Percentiles rank a stretch among this genome's conserved stretches.
Evolutionary conservation across 495 filamentous ascomycete species (phyloP).

Genomic region (Polyplosphaeria fusca): DNA sequence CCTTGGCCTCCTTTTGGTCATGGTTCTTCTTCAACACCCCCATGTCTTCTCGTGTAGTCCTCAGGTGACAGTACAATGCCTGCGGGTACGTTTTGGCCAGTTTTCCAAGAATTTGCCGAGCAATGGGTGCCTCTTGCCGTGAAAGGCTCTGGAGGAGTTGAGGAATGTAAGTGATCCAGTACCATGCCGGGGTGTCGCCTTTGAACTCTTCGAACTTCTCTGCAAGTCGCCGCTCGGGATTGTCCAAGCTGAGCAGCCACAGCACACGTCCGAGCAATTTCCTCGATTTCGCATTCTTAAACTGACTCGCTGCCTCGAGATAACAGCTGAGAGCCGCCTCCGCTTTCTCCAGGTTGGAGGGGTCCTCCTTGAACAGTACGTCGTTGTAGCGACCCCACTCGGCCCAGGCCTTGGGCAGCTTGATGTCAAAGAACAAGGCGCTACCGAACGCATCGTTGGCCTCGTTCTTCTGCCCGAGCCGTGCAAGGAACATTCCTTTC

Average conservation of each 20-base stretch:
- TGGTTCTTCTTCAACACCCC: constrained; percentile 82
- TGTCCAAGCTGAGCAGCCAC: constrained; percentile 93
- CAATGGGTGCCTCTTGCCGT: constrained; percentile 83
- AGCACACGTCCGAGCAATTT: constrained; percentile 92
- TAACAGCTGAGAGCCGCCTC: constrained; percentile 94
- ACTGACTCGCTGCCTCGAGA: constrained; percentile 89
- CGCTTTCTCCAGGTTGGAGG: constrained; percentile 71
- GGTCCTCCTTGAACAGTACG: constrained; percentile 85
- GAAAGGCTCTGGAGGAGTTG: constrained; percentile 87
- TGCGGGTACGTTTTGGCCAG: constrained; percentile 95
- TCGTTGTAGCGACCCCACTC: constrained; percentile 99
- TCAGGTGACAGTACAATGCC: constrained; percentile 85
- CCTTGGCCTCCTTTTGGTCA: constrained; percentile 72
- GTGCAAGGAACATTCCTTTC: constrained; percentile 99
- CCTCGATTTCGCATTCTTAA: constrained; percentile 93
- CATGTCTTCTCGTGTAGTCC: constrained; percentile 95
- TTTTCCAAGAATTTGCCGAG: constrained; percentile 78
- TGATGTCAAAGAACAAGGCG: constrained; percentile 91
- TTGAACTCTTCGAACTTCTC: constrained; percentile 88
- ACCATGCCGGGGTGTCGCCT: constrained; percentile 94
- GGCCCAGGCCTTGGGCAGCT: constrained; percentile 95
- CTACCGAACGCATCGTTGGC: constrained; percentile 92
- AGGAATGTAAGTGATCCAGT: constrained; percentile 99
- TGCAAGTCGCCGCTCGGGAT: constrained; percentile 74
- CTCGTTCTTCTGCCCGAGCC: constrained; percentile 80